phyloP scores from a whole-genome alignment of 2,329 filamentous ascomycete genomes.

The Verruconis gallopava region DNA sequence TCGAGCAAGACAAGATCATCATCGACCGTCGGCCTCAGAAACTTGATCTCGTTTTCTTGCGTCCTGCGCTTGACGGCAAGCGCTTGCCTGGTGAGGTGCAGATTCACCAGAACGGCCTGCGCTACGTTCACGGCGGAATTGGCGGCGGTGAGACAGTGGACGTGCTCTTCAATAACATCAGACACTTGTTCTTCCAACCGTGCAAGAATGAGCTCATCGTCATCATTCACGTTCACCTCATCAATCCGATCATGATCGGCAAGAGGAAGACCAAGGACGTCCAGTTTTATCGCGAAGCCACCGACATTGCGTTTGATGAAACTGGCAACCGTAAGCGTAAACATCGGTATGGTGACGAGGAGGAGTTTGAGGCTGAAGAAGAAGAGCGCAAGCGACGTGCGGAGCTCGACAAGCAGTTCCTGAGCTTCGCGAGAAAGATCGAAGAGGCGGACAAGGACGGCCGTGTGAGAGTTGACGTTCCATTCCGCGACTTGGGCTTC shows the following conservation, averaged over 20 bases:
- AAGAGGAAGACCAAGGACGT: slow-evolving; percentile 99
- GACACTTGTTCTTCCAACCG: slow-evolving; percentile 97
- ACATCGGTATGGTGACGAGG: slow-evolving; percentile 93
- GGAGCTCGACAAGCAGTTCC: slow-evolving; percentile 92
- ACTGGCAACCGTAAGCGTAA: slow-evolving; percentile 96
- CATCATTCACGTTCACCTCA: slow-evolving; percentile 93
- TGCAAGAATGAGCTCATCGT: slow-evolving; percentile 94
- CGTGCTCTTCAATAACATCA: slow-evolving; percentile 94
- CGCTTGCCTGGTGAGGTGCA: slow-evolving; percentile 91
- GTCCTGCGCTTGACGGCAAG: slow-evolving; percentile 91
- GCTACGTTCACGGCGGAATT: slow-evolving; percentile 62
- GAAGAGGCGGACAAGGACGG: slow-evolving; percentile 90
- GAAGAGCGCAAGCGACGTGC: slow-evolving; percentile 83
- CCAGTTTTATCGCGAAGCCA: slow-evolving; percentile 95
- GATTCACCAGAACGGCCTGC: slow-evolving; percentile 97
- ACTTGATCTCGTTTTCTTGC: slow-evolving; percentile 88
- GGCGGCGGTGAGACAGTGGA: slow-evolving; percentile 68
- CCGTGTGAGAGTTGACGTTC: slow-evolving; percentile 88
- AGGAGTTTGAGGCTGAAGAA: slow-evolving; percentile 97
- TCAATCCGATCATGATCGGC: slow-evolving; percentile 94
- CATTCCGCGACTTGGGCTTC: slow-evolving; percentile 92
- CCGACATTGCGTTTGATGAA: slow-evolving; percentile 97
- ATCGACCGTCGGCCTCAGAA: slow-evolving; percentile 84
- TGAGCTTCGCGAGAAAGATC: slow-evolving; percentile 93
- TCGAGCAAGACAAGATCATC: slow-evolving; percentile 96